These are phyloP conservation scores for Yarrowia galli DNA, from an alignment of 1,139 yeast species.

Conservation along the genomic window DNA sequence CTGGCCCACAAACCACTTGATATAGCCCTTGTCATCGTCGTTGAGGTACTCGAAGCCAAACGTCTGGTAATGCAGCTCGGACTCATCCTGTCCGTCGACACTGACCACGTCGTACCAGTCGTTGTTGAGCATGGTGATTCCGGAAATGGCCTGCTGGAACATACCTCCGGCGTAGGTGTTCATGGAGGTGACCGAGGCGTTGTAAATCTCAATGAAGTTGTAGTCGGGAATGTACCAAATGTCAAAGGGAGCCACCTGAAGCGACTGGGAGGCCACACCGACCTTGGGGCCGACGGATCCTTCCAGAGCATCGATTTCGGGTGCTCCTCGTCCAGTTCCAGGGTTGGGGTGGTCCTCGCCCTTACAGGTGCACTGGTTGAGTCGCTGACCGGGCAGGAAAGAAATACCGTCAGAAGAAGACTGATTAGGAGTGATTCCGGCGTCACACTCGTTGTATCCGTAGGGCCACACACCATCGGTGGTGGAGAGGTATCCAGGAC, in stretches of 20 bases:
- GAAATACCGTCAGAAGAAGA: constrained; percentile 82
- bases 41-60: constrained; percentile 81
- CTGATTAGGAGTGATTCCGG: constrained; percentile 90
- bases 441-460: constrained; percentile 81
- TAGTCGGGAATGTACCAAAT: constrained; percentile 87
- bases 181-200: constrained; percentile 67
- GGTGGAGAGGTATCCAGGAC: constrained; percentile 81
- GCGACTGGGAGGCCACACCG: constrained; percentile 74
- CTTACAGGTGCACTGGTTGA: constrained; percentile 72
- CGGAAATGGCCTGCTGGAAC: constrained; percentile 83
- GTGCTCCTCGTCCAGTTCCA: constrained; percentile 87
- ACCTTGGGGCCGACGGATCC: constrained; percentile 62
- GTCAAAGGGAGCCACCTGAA: constrained; percentile 85
- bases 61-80: constrained; percentile 61
- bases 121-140: constrained; percentile 69
- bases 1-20: constrained; percentile 82
- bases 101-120: constrained; percentile 70
- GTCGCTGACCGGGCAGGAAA: constrained; percentile 77
- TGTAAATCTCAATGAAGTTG: constrained; percentile 69
- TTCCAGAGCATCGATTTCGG: constrained; percentile 86
- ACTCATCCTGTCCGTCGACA: constrained; percentile 55
- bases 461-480: constrained; percentile 93
- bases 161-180: constrained; percentile 86
- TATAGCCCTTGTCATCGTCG: constrained; percentile 70
- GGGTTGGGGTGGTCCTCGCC: constrained; percentile 81